Base-by-base conservation (phyloP, 2,329 filamentous ascomycete genomes). In the Xylaria polymorpha region DNA sequence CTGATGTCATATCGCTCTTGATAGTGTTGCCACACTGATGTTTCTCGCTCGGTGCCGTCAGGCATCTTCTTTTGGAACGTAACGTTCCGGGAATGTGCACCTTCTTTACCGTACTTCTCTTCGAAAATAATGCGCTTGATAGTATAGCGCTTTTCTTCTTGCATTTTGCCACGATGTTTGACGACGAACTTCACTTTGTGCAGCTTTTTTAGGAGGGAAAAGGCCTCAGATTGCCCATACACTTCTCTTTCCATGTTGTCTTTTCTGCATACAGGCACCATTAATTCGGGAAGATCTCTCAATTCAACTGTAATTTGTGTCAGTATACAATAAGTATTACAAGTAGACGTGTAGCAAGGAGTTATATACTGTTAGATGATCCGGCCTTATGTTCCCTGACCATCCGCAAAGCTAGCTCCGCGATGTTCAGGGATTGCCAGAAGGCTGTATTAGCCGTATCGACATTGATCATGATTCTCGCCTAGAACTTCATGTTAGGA, bases 381-480 rank as follows among this genome's bases (percentile, higher is more conserved):
- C 81, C 60, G 0, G 72, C 73, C 44, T 77, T 78, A n/a, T 74
- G 69, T 0, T 50, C 61, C 5, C 60, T 65, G 35, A 69, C 20
- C 64, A 78, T 65, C 3, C 67, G 67, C 22, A 73, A 29, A 9
- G 77, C 77, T 2, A 86, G 66, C 3, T 80, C 73, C 20, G 82
- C 80, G 4, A 87, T 61, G 0, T 76, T 77, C 1, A 77, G 71
- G 0, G 76, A 79, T 0, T 80, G 85, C 91, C 93, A 98, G 82
- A 99, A 99, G 14, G 92, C 92, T 0, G 93, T 92, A 77, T 98
- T 97, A 66, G 94, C 91, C 37, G 97, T 92, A 76, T 99, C 95
- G 12, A 97, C 89, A 74, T 98, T 98, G 77, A 99, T 83, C 0
- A 92, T 89, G 6, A 98, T 85, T 32, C 88, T 86, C 39, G 76